These are phyloP conservation scores for Hortiboletus campestris DNA, from an alignment of 768 basidiomycete genomes.

Conservation along the genomic window DNA sequence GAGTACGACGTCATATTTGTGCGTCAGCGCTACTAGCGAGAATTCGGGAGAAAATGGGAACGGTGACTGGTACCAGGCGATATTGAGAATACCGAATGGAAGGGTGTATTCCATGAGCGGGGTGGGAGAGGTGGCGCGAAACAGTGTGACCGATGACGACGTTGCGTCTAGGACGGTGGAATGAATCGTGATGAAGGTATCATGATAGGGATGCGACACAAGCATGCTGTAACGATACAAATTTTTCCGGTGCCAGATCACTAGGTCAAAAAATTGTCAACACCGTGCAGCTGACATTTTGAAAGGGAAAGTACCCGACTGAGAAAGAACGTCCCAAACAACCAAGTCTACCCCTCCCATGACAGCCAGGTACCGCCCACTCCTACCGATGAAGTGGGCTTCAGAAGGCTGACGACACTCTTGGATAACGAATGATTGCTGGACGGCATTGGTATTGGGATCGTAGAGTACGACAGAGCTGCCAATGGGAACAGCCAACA, in stretches of 20 bases:
- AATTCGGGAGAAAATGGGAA: constrained; percentile 37
- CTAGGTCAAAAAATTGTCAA: constrained; percentile 36
- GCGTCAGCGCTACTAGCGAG: constrained; percentile 68
- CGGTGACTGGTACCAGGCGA: constrained; percentile 40
- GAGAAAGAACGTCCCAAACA: constrained; percentile 71
- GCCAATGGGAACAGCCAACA: constrained; percentile 73
- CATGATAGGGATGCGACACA: constrained; percentile 54
- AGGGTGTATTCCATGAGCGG: constrained; percentile 45
- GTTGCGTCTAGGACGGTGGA: constrained; percentile 28
- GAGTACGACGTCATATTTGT: constrained; percentile 60
- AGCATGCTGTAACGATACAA: constrained; percentile 40
- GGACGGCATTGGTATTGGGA: constrained; percentile 55
- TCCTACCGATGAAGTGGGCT: constrained; percentile 65
- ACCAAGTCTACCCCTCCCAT: constrained; percentile 47
- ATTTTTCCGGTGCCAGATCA: constrained; percentile 55
- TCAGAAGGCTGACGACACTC: constrained; percentile 46
- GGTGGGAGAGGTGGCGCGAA: constrained; percentile 43
- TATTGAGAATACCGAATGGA: constrained; percentile 62
- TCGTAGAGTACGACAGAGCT: constrained; percentile 74
- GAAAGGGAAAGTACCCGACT: constrained; percentile 45
- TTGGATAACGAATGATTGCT: constrained; percentile 57
- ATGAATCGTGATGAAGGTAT: constrained; percentile 60
- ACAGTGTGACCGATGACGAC: constrained; percentile 47
- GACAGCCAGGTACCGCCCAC: constrained; percentile 69
- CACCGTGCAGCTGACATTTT: neutral